Evolutionary conservation across 495 filamentous ascomycete species (phyloP).

Genomic region (Xylaria telfairii): DNA sequence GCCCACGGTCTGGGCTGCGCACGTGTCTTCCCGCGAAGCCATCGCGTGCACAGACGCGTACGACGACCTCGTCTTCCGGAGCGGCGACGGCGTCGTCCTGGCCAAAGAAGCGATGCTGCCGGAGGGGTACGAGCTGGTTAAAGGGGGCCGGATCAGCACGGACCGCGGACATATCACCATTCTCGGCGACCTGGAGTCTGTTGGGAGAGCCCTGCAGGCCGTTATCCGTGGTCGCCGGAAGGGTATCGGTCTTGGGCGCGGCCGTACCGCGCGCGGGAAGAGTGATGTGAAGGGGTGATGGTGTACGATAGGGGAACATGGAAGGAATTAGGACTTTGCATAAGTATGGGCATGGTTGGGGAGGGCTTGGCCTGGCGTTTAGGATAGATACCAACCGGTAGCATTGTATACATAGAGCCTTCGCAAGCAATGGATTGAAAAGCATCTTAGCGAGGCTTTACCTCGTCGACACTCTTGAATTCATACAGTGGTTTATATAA

Average conservation of each 20-base stretch:
- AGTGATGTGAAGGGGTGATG: background rate
- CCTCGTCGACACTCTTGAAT: background rate
- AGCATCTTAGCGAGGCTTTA: background rate
- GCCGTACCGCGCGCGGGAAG: background rate
- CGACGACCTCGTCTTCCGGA: conserved; percentile 84
- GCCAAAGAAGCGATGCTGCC: conserved; percentile 88
- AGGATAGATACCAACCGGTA: background rate
- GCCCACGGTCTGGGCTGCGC: conserved; percentile 82
- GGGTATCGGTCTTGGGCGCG: conserved; percentile 68
- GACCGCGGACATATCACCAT: conserved; percentile 87
- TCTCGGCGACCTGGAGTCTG: conserved; percentile 81
- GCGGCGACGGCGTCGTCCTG: conserved; percentile 89
- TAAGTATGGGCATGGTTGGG: background rate
- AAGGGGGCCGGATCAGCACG: conserved; percentile 74
- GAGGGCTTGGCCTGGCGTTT: background rate
- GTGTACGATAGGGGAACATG: background rate
- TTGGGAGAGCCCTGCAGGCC: conserved; percentile 74
- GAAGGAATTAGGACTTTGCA: background rate
- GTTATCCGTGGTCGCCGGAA: conserved; percentile 69
- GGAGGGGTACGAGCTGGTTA: conserved; percentile 73
- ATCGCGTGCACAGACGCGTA: conserved; percentile 83
- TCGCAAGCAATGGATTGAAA: background rate
- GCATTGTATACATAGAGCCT: background rate
- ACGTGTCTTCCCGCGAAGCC: conserved; percentile 63
- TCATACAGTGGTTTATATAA: background rate